phyloP scores from a whole-genome alignment of 176 grass and related monocot genomes.

The Oryza meridionalis region DNA sequence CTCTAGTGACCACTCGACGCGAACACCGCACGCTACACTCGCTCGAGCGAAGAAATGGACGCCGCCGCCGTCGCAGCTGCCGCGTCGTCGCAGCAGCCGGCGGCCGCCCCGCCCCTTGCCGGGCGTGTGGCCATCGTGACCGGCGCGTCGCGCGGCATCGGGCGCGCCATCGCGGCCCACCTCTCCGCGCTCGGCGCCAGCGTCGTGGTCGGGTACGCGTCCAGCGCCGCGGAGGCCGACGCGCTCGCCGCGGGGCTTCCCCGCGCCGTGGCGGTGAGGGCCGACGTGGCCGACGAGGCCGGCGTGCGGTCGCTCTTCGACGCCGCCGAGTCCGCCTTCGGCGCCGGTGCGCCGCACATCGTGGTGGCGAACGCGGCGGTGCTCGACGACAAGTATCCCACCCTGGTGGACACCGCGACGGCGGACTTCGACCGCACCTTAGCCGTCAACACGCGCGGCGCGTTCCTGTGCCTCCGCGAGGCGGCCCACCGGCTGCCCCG shows the following conservation, averaged over 20 bases:
- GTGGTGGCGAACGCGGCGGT: slow-evolving; percentile 58
- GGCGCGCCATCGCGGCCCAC: slow-evolving; percentile 59
- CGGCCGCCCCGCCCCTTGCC: slow-evolving; percentile 32
- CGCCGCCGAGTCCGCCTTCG: slow-evolving; percentile 42
- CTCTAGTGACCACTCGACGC: neutral
- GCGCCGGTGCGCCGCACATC: slow-evolving; percentile 49
- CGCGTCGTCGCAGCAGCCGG: neutral
- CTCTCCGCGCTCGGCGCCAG: slow-evolving; percentile 67
- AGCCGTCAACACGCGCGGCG: slow-evolving; percentile 49
- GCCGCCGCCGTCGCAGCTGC: no score
- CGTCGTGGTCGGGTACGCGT: slow-evolving; percentile 59
- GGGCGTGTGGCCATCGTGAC: slow-evolving; percentile 68
- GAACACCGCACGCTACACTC: neutral
- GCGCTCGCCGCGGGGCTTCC: slow-evolving; percentile 39
- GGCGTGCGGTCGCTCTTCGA: slow-evolving; percentile 58
- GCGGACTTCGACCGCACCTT: slow-evolving; percentile 49
- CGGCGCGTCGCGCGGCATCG: slow-evolving; percentile 52
- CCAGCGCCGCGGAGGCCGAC: slow-evolving; percentile 32
- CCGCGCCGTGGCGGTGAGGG: slow-evolving; percentile 33
- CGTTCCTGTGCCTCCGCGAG: slow-evolving; percentile 64
- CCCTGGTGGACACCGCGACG: slow-evolving; percentile 29
- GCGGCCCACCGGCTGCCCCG: slow-evolving; percentile 42
- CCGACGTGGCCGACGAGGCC: slow-evolving; percentile 44
- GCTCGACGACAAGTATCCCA: slow-evolving; percentile 43
- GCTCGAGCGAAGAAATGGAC: neutral